These are phyloP conservation scores for Botryotinia convoluta DNA, from an alignment of 2,329 filamentous ascomycete species.

Conservation along the genomic window DNA sequence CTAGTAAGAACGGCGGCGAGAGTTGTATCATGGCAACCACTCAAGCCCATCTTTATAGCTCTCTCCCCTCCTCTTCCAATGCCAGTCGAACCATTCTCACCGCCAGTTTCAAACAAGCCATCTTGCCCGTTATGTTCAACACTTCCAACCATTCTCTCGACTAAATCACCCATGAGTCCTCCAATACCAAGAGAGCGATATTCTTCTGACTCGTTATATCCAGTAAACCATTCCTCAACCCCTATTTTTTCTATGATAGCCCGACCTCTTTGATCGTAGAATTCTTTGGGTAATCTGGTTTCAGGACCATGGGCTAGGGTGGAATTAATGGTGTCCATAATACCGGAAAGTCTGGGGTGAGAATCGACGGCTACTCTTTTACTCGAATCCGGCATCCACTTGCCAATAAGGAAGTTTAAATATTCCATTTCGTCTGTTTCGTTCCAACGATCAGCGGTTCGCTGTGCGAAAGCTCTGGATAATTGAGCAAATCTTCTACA, in stretches of 20 bases:
- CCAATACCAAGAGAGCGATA: constrained; percentile 91
- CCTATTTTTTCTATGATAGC: constrained; percentile 69
- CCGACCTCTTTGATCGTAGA: constrained; percentile 75
- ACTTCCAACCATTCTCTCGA: constrained; percentile 68
- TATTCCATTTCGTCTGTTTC: constrained; percentile 77
- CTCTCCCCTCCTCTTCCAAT: constrained; percentile 48
- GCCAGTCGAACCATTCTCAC: constrained; percentile 40
- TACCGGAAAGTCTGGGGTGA: constrained; percentile 78
- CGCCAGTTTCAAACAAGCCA: constrained; percentile 49
- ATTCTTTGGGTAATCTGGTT: constrained; percentile 77
- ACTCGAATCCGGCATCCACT: constrained; percentile 76
- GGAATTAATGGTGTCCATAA: constrained; percentile 92
- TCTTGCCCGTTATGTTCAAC: constrained; percentile 56
- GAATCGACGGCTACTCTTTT: constrained; percentile 77
- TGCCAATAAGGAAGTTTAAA: constrained; percentile 71
- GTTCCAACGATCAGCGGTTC: constrained; percentile 73
- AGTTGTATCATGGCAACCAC: constrained; percentile 91
- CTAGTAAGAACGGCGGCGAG: constrained; percentile 75
- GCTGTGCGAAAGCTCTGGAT: constrained; percentile 66
- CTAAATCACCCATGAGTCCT: constrained; percentile 77
- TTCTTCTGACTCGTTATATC: constrained; percentile 79
- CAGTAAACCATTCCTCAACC: constrained; percentile 90
- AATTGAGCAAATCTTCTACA: constrained; percentile 72
- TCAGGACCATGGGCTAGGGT: constrained; percentile 79
- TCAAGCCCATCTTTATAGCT: constrained; percentile 70